Evolutionary conservation across 176 grass and related monocot genomes (phyloP).

Genomic region (Zea luxurians): DNA sequence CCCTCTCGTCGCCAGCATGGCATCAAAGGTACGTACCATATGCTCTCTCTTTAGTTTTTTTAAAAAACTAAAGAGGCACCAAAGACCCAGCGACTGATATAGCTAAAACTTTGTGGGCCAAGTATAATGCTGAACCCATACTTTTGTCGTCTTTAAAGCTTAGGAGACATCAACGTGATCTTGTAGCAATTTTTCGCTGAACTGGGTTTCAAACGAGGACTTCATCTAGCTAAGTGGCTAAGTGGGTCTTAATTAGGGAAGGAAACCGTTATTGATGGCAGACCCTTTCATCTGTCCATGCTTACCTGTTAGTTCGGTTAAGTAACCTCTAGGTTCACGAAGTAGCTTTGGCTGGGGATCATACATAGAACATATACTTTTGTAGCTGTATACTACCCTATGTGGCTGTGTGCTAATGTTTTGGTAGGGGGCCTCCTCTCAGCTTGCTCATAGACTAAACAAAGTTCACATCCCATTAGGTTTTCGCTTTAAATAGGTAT

Average conservation of each 20-base stretch:
- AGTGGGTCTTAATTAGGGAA: not conserved
- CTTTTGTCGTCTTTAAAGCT: too few species aligned
- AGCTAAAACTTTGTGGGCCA: too few species aligned
- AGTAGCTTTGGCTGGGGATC: not conserved
- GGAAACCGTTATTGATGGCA: not conserved
- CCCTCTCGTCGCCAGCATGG: too few species aligned
- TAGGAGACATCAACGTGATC: too few species aligned
- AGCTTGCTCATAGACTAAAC: not conserved
- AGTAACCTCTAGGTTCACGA: not conserved
- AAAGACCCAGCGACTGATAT: too few species aligned
- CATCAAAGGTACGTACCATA: too few species aligned
- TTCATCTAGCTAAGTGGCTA: not conserved
- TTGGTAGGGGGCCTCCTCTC: not conserved
- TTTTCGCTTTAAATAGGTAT: not conserved
- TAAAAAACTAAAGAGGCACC: too few species aligned
- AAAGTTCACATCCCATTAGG: not conserved
- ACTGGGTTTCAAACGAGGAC: not conserved
- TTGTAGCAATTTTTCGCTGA: too few species aligned
- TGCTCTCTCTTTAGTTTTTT: too few species aligned
- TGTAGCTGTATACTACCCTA: not conserved
- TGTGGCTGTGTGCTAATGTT: not conserved
- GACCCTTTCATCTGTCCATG: not conserved
- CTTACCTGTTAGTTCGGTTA: not conserved
- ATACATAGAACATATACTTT: not conserved
- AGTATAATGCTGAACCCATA: too few species aligned